Evolutionary conservation across 2,329 filamentous ascomycete species (phyloP).

Genomic region (Fusarium tupiense): DNA sequence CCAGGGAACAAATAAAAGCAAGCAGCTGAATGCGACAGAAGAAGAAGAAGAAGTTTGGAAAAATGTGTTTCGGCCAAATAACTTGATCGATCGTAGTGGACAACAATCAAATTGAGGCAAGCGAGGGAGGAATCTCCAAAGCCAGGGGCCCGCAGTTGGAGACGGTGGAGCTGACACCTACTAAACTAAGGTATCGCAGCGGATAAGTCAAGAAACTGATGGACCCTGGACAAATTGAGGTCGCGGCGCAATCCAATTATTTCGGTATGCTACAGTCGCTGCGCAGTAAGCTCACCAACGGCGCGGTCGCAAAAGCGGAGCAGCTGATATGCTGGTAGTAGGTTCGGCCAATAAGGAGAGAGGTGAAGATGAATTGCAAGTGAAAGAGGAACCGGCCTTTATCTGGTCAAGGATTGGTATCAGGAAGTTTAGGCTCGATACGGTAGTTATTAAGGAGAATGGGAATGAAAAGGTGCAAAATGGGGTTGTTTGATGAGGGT

Average conservation of each 20-base stretch:
- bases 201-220: constrained; percentile 12
- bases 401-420: constrained; percentile 19
- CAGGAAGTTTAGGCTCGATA: constrained; percentile 8
- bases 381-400: constrained; percentile 9
- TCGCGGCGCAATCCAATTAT: constrained; percentile 30
- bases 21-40: constrained; percentile 23
- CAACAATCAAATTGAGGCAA: constrained; percentile 19
- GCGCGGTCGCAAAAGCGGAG: constrained; percentile 31
- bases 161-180: constrained; percentile 28
- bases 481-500: neutral
- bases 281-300: constrained; percentile 29
- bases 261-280: constrained; percentile 19
- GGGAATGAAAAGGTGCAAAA: constrained; percentile 3
- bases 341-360: constrained; percentile 20
- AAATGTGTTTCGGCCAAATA: constrained; percentile 19
- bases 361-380: constrained; percentile 8
- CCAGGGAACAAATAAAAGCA: constrained; percentile 17
- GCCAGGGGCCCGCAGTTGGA: constrained; percentile 40
- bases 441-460: neutral
- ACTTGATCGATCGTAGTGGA: constrained; percentile 23
- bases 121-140: constrained; percentile 36
- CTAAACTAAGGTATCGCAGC: constrained; percentile 3
- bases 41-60: neutral
- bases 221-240: constrained; percentile 33
- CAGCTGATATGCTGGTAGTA: constrained; percentile 21